A percentile compares a stretch with the other conserved stretches of the same genome.
phyloP scores from a whole-genome alignment of 1,284 basidiomycete genomes.

The Grifola frondosa region DNA sequence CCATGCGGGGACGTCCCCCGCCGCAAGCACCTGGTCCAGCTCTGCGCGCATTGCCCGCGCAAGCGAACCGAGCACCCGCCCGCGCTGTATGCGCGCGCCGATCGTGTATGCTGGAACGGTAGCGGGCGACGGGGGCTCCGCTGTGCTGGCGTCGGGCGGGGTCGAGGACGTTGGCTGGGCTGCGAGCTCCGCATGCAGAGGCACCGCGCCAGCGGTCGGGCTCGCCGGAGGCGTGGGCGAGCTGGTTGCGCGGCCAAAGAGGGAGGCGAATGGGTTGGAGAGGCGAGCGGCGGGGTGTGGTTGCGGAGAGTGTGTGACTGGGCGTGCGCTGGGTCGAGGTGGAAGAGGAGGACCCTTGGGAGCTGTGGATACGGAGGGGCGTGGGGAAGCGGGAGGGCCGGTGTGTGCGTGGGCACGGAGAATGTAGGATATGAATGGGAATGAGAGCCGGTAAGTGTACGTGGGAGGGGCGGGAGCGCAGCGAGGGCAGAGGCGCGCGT shows the following conservation, averaged over 20 bases:
- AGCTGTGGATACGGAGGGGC: conserved; percentile 36
- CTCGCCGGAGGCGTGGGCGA: conserved; percentile 36
- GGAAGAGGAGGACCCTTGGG: conserved; percentile 62
- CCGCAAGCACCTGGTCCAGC: conserved; percentile 49
- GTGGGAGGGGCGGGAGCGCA: conserved; percentile 49
- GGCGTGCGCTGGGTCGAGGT: conserved; percentile 45
- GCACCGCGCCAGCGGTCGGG: conserved; percentile 23
- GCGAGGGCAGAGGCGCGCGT: conserved; percentile 52
- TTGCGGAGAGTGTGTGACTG: conserved; percentile 3
- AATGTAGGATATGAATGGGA: conserved; percentile 51
- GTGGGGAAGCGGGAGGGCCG: conserved; percentile 69
- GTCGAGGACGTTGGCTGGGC: conserved; percentile 9
- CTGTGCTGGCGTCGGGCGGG: neutral
- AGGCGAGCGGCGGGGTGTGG: conserved; percentile 39
- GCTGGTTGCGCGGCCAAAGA: conserved; percentile 51
- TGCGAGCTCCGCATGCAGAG: conserved; percentile 25
- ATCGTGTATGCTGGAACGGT: conserved; percentile 63
- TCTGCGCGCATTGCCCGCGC: conserved; percentile 58
- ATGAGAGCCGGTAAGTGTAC: conserved; percentile 28
- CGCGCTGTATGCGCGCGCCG: conserved; percentile 47
- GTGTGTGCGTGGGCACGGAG: conserved; percentile 46
- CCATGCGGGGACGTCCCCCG: conserved; percentile 51
- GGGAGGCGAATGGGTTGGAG: conserved; percentile 63
- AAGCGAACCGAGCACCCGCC: conserved; percentile 60
- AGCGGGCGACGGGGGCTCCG: conserved; percentile 22